Conservation (phyloP, 441 rosid genomes). For the Eruca vesicaria region DNA sequence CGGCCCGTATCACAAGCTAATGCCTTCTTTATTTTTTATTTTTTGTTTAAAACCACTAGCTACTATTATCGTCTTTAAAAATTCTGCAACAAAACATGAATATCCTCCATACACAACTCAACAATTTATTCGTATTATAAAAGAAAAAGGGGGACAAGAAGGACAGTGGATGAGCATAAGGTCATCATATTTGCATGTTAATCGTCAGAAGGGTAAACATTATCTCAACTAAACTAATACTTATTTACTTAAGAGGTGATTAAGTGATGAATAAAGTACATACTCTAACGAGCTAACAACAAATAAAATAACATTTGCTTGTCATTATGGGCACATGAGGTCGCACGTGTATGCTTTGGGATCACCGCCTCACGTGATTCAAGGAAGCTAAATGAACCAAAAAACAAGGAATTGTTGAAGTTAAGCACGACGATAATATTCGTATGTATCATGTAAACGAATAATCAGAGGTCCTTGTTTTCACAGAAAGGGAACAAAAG, state of each 20-base stretch:
- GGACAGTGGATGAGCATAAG: slow-evolving; percentile 32
- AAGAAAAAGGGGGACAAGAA: slow-evolving; percentile 18
- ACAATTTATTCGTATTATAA: background rate
- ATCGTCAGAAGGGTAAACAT: slow-evolving; percentile 34
- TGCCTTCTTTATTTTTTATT: no score
- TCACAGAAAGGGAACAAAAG: background rate
- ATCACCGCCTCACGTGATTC: slow-evolving; percentile 59
- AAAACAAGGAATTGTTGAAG: slow-evolving; percentile 8
- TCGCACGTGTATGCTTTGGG: slow-evolving; percentile 59
- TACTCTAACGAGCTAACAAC: background rate
- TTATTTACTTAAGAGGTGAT: background rate
- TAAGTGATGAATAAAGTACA: slow-evolving; percentile 19
- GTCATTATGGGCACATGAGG: slow-evolving; percentile 46
- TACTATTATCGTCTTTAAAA: background rate
- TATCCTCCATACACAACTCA: background rate
- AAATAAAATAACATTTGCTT: background rate
- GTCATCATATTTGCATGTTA: slow-evolving; percentile 34
- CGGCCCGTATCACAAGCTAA: no score
- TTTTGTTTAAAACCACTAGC: background rate
- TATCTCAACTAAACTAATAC: slow-evolving; percentile 11
- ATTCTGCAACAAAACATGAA: slow-evolving; percentile 6
- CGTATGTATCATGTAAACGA: slow-evolving; percentile 16
- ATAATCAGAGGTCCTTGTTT: slow-evolving; percentile 17
- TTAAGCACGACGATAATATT: slow-evolving; percentile 24
- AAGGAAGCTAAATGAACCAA: slow-evolving; percentile 19